Evolutionary conservation across 371 early-diverging fungal genomes (phyloP), one percentile per base, ranked within the genome.

Genomic region (Syncephalastrum contaminatum): DNA sequence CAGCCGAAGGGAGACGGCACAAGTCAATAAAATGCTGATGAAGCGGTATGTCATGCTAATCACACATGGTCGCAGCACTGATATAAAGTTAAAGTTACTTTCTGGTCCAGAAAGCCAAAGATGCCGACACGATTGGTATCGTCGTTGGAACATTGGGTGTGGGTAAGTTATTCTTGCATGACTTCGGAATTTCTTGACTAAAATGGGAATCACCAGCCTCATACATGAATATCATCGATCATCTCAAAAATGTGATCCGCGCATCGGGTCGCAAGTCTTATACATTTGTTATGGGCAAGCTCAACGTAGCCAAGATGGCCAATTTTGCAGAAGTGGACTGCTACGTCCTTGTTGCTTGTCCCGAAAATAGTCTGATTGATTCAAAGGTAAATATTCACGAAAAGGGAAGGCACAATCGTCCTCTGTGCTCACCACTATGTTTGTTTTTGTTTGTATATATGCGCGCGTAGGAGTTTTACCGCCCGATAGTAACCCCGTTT

Each of bases 61-160:
- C 13, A 51, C 51, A 10, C 12, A 40, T 43, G n/a, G 21, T 16
- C 40, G 24, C 20, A 15, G 16, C 10, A 44, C 56, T 44, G 10
- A 25, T 50, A 30, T 58, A 14, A 16, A 48, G 22, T 48, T 40
- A 53, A 53, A 80, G 88, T 36, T 93, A 88, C 65, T 84, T 81
- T 51, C 72, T 91, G 66, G 87, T 97, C 16, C 93, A 95, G 69
- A 90, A 89, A 56, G 96, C 95, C n/a, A 87, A 86, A 57, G 96
- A 97, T 70, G 92, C 96, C 1, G 83, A 89, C 50, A 87, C 93
- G 8, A 83, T 98, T 65, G 98, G 97, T 21, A 92, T 98, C 30
- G 93, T 96, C 10, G 93, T 94, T n/a, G 98, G 98, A 20, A 96
- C 98, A 0, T 73, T 96, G 24, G 96, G 94, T 27, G 94, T 94